Base-by-base conservation (phyloP, 2,329 filamentous ascomycete genomes). In the Emydomyces testavorans region DNA sequence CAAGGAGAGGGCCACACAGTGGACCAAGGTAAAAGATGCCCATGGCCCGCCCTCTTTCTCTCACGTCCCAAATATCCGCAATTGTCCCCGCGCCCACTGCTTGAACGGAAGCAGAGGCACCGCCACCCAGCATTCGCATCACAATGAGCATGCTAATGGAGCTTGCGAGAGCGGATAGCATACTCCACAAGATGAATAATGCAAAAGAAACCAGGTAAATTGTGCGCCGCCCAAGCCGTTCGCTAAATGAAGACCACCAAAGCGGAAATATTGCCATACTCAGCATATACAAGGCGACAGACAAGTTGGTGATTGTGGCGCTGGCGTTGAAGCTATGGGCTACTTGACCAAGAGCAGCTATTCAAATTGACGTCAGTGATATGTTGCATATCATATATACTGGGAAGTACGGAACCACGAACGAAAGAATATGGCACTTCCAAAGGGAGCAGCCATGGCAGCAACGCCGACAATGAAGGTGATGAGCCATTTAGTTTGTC, bases 221-320 rank as follows among this genome's bases (percentile, higher is more conserved):
- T n/a, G 79, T 80, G 18, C 86, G 77, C 34, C 86, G 77, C 10
- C 86, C 86, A 1, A 73, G 60, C 3, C 66, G 66, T 56, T 92
- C 86, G 6, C 82, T 86, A 58, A 92, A 88, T 1, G 81, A 82
- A 1, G 82, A 86, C 84, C 84, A 92, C 85, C 85, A 92, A 0
- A 93, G 71, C 0, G 86, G 86, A 55, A 88, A 90, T 37, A 92
- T 85, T 48, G 80, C 78, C 84, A 92, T 86, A 56, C 77, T 71
- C 3, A 92, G 71, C 84, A 92, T 87, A 62, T 89, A 92, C 49
- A 90, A 65, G 0, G 85, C 82, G 0, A 92, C 77, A 0, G 82
- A 82, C 49, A 92, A 60, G 62, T 92, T 93, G 48, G 81, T 79
- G 13, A 85, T 68, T 1, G 83, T 83, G 11, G 77, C 65, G 0